Evolutionary conservation across 1,139 yeast species (phyloP).

Genomic region (Candida buenavistaensis): DNA sequence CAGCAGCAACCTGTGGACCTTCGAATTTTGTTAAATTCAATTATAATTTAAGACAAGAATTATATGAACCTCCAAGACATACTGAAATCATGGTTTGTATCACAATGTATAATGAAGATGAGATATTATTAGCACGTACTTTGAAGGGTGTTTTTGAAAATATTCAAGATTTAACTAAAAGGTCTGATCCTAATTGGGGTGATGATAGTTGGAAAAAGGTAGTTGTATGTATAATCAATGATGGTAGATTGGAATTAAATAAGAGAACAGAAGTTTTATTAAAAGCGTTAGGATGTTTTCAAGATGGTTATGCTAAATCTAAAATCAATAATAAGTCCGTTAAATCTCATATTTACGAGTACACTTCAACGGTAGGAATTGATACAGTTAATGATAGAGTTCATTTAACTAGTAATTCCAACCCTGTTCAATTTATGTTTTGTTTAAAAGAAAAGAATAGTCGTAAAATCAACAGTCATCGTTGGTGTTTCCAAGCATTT

Average conservation of each 20-base stretch:
- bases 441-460: constrained; percentile 76
- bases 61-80: constrained; percentile 64
- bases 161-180: constrained; percentile 58
- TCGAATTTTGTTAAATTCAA: constrained; percentile 55
- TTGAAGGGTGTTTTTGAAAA: constrained; percentile 77
- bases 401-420: constrained; percentile 57
- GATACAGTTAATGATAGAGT: constrained; percentile 57
- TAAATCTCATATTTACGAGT: constrained; percentile 74
- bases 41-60: constrained; percentile 66
- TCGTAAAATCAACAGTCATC: constrained; percentile 76
- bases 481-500: constrained; percentile 85
- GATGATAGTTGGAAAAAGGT: constrained; percentile 78
- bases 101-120: constrained; percentile 83
- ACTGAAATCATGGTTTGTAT: constrained; percentile 75
- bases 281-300: constrained; percentile 75
- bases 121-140: constrained; percentile 67
- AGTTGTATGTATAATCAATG: constrained; percentile 73
- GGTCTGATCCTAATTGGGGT: constrained; percentile 72
- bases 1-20: constrained; percentile 83
- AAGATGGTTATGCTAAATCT: constrained; percentile 81
- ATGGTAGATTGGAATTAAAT: constrained; percentile 71
- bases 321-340: constrained; percentile 70
- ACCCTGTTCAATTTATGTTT: constrained; percentile 73
- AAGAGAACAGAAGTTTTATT: constrained; percentile 63
- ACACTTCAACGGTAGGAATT: constrained; percentile 76